Conservation (phyloP, 495 filamentous ascomycete genomes). For the Daldinia loculata region DNA sequence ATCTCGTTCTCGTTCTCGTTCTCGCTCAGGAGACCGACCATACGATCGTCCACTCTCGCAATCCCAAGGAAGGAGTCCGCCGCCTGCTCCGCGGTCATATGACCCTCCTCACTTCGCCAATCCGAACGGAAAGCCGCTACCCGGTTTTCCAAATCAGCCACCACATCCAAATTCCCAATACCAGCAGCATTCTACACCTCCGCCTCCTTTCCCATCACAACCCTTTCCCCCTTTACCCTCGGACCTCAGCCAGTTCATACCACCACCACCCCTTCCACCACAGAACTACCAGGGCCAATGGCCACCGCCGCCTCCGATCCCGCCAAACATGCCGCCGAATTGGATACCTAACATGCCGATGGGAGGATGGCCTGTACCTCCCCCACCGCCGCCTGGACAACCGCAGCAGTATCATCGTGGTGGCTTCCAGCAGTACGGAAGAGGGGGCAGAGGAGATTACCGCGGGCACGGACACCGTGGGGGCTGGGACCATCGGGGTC, state of each 20-base stretch:
- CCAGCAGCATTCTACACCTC: slow-evolving; percentile 36
- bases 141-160: slow-evolving; percentile 30
- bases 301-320: slow-evolving; percentile 53
- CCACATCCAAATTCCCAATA: slow-evolving; percentile 46
- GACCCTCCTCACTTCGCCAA: slow-evolving; percentile 40
- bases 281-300: slow-evolving; percentile 61
- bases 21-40: slow-evolving; percentile 37
- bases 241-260: slow-evolving; percentile 41
- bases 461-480: slow-evolving; percentile 45
- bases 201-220: slow-evolving; percentile 45
- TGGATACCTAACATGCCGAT: slow-evolving; percentile 40
- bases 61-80: slow-evolving; percentile 52
- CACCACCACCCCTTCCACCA: slow-evolving; percentile 55
- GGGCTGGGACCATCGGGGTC: slow-evolving; percentile 41
- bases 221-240: slow-evolving; percentile 39
- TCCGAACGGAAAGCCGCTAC: slow-evolving; percentile 41
- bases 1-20: slow-evolving; percentile 54
- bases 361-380: slow-evolving; percentile 40
- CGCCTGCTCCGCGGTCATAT: slow-evolving; percentile 37
- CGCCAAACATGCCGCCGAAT: slow-evolving; percentile 42
- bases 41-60: slow-evolving; percentile 48
- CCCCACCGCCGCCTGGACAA: slow-evolving; percentile 34
- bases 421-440: slow-evolving; percentile 44
- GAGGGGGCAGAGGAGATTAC: slow-evolving; percentile 44
- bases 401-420: slow-evolving; percentile 28